A percentile compares a stretch with the other conserved stretches of the same genome.
Evolutionary conservation across 1,284 basidiomycete genomes (phyloP).

Genomic region (Malassezia furfur): DNA sequence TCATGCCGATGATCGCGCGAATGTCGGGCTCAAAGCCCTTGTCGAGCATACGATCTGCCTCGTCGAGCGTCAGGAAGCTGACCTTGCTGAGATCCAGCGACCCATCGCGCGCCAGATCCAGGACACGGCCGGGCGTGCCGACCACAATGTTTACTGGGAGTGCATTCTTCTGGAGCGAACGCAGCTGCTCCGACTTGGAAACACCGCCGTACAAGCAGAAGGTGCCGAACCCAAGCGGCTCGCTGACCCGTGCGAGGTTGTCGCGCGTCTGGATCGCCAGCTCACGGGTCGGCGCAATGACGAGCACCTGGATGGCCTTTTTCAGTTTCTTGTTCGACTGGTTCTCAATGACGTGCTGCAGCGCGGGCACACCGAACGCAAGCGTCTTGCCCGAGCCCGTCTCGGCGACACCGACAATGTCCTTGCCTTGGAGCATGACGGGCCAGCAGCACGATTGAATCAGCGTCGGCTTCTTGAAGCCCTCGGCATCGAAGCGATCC

Average conservation of each 20-base stretch:
- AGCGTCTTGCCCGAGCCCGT: constrained; percentile 87
- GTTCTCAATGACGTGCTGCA: constrained; percentile 52
- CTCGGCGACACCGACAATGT: constrained; percentile 93
- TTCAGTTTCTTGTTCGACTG: constrained; percentile 34
- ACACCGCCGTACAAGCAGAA: constrained; percentile 89
- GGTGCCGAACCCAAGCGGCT: constrained; percentile 64
- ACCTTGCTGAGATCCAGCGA: constrained; percentile 64
- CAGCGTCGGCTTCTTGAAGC: constrained; percentile 81
- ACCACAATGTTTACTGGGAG: constrained; percentile 64
- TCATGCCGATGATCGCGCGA: constrained; percentile 71
- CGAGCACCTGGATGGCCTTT: constrained; percentile 62
- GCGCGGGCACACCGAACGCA: constrained; percentile 84
- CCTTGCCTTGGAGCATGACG: constrained; percentile 66
- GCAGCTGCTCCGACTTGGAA: constrained; percentile 71
- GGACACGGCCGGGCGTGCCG: constrained; percentile 83
- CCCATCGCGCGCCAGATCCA: constrained; percentile 78
- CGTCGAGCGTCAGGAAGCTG: constrained; percentile 84
- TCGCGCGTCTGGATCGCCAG: constrained; percentile 89
- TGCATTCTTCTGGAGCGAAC: constrained; percentile 53
- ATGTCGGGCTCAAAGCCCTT: constrained; percentile 99
- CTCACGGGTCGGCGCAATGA: constrained; percentile 86
- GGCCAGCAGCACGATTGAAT: constrained; percentile 97
- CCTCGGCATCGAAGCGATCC: constrained; percentile 55
- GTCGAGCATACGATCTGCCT: constrained; percentile 97
- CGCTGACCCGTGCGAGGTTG: constrained; percentile 68